These are phyloP conservation scores for Russula olivacea DNA, from an alignment of 768 basidiomycete species.

Conservation along the genomic window DNA sequence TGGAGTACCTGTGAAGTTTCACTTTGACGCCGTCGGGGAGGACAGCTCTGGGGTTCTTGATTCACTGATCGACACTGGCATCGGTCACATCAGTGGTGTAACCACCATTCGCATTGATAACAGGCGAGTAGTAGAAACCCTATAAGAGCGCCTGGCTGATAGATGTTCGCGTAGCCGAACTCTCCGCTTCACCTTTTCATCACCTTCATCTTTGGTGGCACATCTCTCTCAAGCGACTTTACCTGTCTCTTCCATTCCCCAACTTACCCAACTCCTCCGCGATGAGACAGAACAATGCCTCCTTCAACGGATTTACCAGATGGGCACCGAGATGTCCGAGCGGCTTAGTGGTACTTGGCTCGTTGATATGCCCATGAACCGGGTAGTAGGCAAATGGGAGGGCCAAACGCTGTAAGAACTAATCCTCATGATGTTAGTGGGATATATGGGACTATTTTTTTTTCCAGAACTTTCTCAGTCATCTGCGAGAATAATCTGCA, in stretches of 20 bases:
- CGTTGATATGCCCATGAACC: constrained; percentile 61
- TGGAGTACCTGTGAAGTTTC: constrained; percentile 51
- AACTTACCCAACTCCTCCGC: constrained; percentile 64
- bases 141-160: neutral
- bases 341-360: constrained; percentile 61
- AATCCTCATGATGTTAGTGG: neutral
- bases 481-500: constrained; percentile 10
- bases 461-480: constrained; percentile 13
- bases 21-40: constrained; percentile 62
- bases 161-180: constrained; percentile 46
- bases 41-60: constrained; percentile 54
- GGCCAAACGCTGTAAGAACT: constrained; percentile 62
- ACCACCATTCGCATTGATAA: constrained; percentile 65
- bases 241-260: constrained; percentile 65
- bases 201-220: constrained; percentile 71
- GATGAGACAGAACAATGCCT: constrained; percentile 75
- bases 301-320: constrained; percentile 59
- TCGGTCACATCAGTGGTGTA: constrained; percentile 58
- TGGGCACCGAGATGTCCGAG: constrained; percentile 53
- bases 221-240: constrained; percentile 78
- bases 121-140: constrained; percentile 37
- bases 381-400: constrained; percentile 70
- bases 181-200: constrained; percentile 65
- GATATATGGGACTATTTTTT: neutral
- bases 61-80: constrained; percentile 38